Base-by-base conservation (phyloP, 2,329 filamentous ascomycete species). In the Magnaporthiopsis incrustans region DNA sequence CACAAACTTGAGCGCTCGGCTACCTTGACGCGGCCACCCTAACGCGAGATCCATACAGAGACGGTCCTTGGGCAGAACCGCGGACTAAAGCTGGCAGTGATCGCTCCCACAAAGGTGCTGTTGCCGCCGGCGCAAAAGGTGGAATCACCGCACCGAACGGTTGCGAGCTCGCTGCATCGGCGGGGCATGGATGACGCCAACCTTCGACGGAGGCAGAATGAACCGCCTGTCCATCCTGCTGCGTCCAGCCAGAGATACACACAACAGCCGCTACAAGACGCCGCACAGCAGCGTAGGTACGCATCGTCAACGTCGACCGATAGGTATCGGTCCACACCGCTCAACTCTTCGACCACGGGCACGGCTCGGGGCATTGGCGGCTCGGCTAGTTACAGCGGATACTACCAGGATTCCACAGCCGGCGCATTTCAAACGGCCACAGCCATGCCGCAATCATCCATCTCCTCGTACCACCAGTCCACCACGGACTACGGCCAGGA, bases 111-210 rank as follows among this genome's bases (percentile, higher is more conserved):
- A 71, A 82, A 81, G 75, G 82, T 83, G 79, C 79, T 85, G 76
- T 85, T 86, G 80, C 86, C 86, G 79, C 83, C 81, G 80, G 83
- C 82, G 79, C 82, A 85, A 79, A 84, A 83, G 81, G 81, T 85
- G 74, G 81, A 84, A 81, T 81, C 83, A 77, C 79, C 80, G 77
- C 77, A 81, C 77, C 80, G 78, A 77, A 78, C 80, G 75, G 78
- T 79, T 77, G 75, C 77, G 72, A 77, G 81, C 76, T 76, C 78
- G 75, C 77, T 79, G 73, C 75, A 80, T 80, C 75, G n/a, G 57
- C 56, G 77, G 77, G 87, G 85, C 74, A 95, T 95, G 91, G 91
- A 94, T 81, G 87, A 89, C 78, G 85, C 88, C 79, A 85, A 85
- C 77, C 86, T 84, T 74, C 82, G 86, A 73, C 83, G 87, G 81